Conservation (phyloP, 2,329 filamentous ascomycete species). For the Colletotrichum chrysophilum region DNA sequence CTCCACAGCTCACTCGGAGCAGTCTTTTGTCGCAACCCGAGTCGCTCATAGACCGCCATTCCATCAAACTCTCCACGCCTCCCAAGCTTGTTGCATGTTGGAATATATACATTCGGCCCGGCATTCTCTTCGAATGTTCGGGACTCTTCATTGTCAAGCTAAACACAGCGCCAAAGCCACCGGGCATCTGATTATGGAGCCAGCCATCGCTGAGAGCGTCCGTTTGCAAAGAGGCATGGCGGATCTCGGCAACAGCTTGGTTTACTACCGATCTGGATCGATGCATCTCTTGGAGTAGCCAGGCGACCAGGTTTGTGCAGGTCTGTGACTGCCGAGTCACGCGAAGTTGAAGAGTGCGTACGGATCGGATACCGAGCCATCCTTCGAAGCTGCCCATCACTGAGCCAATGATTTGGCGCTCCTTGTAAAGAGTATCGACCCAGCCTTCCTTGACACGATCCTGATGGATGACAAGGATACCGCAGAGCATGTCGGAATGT, state of each 20-base stretch:
- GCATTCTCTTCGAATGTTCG: neutral
- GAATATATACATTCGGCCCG: neutral
- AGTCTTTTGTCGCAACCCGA: neutral
- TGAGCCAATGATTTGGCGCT: slow-evolving; percentile 76
- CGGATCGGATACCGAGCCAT: slow-evolving; percentile 86
- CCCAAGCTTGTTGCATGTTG: neutral
- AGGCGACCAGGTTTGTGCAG: neutral
- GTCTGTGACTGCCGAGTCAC: slow-evolving; percentile 77
- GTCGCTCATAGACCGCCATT: neutral
- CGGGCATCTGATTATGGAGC: neutral
- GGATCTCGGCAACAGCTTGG: neutral
- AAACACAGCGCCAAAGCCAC: neutral
- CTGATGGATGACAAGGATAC: slow-evolving; percentile 74
- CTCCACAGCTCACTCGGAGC: neutral
- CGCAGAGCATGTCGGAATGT: slow-evolving; percentile 91
- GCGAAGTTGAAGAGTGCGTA: slow-evolving; percentile 84
- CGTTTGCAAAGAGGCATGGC: neutral
- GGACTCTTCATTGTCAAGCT: neutral
- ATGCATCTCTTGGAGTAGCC: neutral
- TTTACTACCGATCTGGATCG: neutral
- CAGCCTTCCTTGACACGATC: slow-evolving; percentile 50
- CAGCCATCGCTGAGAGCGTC: neutral
- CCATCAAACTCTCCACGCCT: neutral
- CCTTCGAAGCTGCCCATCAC: slow-evolving; percentile 90
- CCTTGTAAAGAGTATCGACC: slow-evolving; percentile 64